These are phyloP conservation scores for Petunia axillaris DNA, from an alignment of 257 asterid species.

Conservation along the genomic window DNA sequence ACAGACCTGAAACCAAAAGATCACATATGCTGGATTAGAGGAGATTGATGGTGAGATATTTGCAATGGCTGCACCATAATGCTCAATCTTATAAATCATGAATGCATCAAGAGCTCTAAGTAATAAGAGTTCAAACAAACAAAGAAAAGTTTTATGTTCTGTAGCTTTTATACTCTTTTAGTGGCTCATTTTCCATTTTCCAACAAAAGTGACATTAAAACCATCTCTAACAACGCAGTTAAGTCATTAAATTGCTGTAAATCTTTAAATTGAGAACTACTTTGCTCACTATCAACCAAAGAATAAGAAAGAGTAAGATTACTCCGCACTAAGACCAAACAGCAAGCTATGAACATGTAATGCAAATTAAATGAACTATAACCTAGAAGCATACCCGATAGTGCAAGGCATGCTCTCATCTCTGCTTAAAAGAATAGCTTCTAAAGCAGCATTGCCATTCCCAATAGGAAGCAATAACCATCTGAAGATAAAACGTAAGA, in stretches of 20 bases:
- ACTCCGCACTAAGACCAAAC: background rate
- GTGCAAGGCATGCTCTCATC: conserved; percentile 67
- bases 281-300: background rate
- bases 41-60: conserved; percentile 4
- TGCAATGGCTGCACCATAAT: background rate
- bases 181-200: background rate
- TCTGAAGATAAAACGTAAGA: conserved; percentile 38
- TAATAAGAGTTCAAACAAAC: background rate
- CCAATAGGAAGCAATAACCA: conserved; percentile 76
- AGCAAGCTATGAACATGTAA: background rate
- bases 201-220: background rate
- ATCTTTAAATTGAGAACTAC: background rate
- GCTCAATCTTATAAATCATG: background rate
- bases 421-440: conserved; percentile 68
- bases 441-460: conserved; percentile 56
- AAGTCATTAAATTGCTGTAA: background rate
- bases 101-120: background rate
- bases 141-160: background rate
- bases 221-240: background rate
- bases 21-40: background rate
- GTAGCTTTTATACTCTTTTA: background rate
- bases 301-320: background rate
- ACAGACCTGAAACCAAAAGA: conserved; percentile 53
- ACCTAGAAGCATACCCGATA: conserved; percentile 60
- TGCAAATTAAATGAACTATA: background rate